Base-by-base conservation (phyloP, 306 rosid genomes). In the Ormosia semicastrata region DNA sequence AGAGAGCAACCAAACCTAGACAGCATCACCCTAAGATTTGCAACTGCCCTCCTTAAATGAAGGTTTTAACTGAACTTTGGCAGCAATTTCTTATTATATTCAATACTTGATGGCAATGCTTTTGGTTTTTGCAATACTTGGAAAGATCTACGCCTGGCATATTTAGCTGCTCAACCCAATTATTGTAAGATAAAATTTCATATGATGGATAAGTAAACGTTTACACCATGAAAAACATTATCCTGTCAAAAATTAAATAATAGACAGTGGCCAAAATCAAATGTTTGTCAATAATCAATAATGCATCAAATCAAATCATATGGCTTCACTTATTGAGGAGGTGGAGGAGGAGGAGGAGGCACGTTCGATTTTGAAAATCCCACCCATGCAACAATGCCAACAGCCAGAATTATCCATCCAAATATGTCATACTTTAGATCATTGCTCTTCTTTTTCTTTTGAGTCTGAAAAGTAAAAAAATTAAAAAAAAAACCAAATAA, bases 371-470 rank as follows among this genome's bases (percentile, higher is more conserved):
- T 90, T 3, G 89, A 87, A 30, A 90, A 88, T 59, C 94, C 94
- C 33, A 86, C 89, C 94, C 94, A 90, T 34, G 92, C 85, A 75
- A 90, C 92, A 83, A 90, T 86, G 66, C 88, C 90, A 74, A 88
- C 92, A 66, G 89, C 90, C 69, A 90, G 89, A 83, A 90, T 82
- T 70, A 86, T 8, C 94, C 94, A 86, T 81, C 94, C 94, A 71
- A 82, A 69, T 82, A 90, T 84, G 88, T 88, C 94, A 66, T 86
- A 88, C 65, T 77, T 86, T 60, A 86, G 82, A 86, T 86, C 89
- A 69, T 79, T 86, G 87, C 86, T 81, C 75, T 80, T 86, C 89
- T 77, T 90, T 71, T 88, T 88, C 92, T 89, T 84, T 36, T 75
- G 81, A 77, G 68, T 74, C 83, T 81, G 88, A 49, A 79, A 81